Conservation (phyloP, 108 stramenopile genomes). For the Mediolabrus comicus region DNA sequence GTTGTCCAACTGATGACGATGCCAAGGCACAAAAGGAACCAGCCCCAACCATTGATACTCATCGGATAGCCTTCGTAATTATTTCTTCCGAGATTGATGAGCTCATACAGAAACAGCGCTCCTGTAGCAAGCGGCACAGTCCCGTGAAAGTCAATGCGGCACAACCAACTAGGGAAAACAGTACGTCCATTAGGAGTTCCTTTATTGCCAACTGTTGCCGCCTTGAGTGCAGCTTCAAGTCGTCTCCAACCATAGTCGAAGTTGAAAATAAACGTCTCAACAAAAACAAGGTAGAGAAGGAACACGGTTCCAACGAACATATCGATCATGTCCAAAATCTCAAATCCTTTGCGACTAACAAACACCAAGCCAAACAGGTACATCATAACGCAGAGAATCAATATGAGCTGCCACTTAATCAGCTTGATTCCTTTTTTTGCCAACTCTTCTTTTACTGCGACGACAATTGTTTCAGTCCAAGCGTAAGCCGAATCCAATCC, state of each 20-base stretch:
- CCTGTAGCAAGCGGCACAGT: not conserved
- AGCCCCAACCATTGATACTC: constrained; percentile 1
- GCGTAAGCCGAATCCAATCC: not conserved
- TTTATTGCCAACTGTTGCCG: constrained; percentile 1
- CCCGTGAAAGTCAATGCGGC: not conserved
- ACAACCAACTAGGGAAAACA: not conserved
- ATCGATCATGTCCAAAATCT: not conserved
- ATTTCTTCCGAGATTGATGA: not conserved
- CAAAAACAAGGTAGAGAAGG: not conserved
- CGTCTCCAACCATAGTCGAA: not conserved
- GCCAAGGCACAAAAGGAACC: too few species aligned
- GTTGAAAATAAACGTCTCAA: constrained; percentile 2
- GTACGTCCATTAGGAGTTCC: not conserved
- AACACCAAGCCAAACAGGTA: constrained; percentile 1
- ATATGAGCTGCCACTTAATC: not conserved
- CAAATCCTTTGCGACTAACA: not conserved
- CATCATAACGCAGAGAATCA: constrained; percentile 1
- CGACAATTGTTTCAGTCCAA: constrained; percentile 5
- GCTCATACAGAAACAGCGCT: not conserved
- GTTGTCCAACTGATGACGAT: too few species aligned
- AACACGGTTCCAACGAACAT: constrained; percentile 10
- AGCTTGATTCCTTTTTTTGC: not conserved
- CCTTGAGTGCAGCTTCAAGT: not conserved
- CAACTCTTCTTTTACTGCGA: not conserved
- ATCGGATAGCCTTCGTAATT: not conserved